Conservation (phyloP, 108 stramenopile genomes). For the Skeletonema tropicum region DNA sequence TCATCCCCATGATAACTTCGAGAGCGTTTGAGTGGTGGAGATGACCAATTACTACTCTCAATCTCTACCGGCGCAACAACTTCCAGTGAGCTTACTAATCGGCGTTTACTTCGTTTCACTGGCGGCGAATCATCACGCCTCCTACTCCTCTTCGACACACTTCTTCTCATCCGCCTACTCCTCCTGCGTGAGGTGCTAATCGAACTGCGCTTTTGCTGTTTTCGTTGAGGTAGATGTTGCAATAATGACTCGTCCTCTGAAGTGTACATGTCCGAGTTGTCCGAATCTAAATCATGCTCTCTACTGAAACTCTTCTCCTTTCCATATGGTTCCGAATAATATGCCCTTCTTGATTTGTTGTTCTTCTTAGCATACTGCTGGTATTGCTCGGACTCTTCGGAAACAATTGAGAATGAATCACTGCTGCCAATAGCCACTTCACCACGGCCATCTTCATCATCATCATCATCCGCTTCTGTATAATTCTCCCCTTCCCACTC, state of each 20-base stretch:
- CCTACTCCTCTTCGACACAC: background rate
- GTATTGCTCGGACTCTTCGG: background rate
- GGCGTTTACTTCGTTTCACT: background rate
- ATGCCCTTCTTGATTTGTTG: background rate
- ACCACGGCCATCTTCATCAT: background rate
- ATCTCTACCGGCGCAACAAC: background rate
- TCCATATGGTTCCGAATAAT: background rate
- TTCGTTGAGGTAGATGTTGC: background rate
- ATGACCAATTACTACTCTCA: slow-evolving; percentile 3
- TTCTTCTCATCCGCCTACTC: background rate
- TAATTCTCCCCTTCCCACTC: background rate
- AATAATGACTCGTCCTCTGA: background rate
- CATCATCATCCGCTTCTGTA: too few species aligned
- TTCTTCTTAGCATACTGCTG: background rate
- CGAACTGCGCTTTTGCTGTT: background rate
- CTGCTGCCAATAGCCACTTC: background rate
- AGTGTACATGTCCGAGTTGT: background rate
- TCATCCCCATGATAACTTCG: background rate
- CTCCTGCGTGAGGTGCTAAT: background rate
- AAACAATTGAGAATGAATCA: background rate
- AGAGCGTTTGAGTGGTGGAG: background rate
- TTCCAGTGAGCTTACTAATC: background rate
- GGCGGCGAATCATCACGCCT: background rate
- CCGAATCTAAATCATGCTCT: background rate
- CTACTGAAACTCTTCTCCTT: background rate